Evolutionary conservation across 1,284 basidiomycete genomes (phyloP).

Genomic region (Apiotrichum mycotoxinovorans): DNA sequence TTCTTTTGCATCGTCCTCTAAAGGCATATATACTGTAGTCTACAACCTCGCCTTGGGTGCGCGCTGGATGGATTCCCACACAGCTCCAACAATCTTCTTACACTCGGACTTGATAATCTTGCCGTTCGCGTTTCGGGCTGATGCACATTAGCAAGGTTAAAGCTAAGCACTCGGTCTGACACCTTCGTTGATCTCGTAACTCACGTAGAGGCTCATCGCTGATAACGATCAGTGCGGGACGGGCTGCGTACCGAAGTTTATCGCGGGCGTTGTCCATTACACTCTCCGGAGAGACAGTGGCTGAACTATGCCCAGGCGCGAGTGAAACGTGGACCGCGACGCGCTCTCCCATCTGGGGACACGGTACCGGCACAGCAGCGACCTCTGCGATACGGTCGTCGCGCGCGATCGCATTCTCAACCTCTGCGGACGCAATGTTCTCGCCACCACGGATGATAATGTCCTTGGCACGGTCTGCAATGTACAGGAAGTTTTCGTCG

Average conservation of each 20-base stretch:
- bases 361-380: conserved; percentile 33
- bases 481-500: conserved; percentile 36
- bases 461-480: conserved; percentile 37
- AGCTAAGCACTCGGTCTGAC: too few species aligned
- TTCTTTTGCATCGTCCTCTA: too few species aligned
- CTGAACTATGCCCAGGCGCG: conserved; percentile 3
- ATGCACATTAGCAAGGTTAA: neutral
- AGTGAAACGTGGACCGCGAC: conserved; percentile 34
- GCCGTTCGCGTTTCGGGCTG: conserved; percentile 18
- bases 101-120: conserved; percentile 18
- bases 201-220: conserved; percentile 10
- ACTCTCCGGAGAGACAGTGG: neutral
- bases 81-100: conserved; percentile 18
- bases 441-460: conserved; percentile 47
- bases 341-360: conserved; percentile 32
- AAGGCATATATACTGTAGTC: neutral
- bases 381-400: conserved; percentile 30
- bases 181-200: neutral
- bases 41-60: conserved; percentile 2
- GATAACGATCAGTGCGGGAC: conserved; percentile 8
- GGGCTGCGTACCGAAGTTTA: conserved; percentile 12
- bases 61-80: conserved; percentile 2
- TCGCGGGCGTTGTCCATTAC: neutral
- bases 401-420: conserved; percentile 39
- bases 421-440: conserved; percentile 38